A percentile compares a stretch with the other conserved stretches of the same genome.
Conservation (phyloP, 257 asterid species). For the Solanum clarkiae region DNA sequence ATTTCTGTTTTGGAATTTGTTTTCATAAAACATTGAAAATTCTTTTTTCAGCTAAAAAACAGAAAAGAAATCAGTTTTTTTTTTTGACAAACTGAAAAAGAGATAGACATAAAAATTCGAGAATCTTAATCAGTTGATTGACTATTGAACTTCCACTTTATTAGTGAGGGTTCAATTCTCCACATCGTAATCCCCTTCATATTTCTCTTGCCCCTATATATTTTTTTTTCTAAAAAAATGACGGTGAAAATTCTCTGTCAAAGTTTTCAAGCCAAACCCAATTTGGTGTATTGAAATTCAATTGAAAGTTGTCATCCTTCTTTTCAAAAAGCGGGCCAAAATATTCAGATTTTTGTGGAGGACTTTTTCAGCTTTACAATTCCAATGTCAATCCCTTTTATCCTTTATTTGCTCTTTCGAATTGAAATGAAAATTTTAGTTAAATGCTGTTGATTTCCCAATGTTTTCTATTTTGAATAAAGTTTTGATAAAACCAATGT, state of each 20-base stretch:
- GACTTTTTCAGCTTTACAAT: background rate
- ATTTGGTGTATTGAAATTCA: background rate
- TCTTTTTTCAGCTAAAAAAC: too few species aligned
- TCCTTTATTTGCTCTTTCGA: background rate
- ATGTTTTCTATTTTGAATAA: slow-evolving; percentile 1
- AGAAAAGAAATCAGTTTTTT: background rate
- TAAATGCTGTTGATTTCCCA: slow-evolving; percentile 11
- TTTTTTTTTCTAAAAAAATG: background rate
- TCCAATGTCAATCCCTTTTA: background rate
- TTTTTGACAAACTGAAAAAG: background rate
- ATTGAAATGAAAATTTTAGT: background rate
- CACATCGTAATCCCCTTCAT: too few species aligned
- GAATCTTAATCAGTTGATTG: too few species aligned
- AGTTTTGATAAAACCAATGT: slow-evolving; percentile 28
- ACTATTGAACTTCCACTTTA: too few species aligned
- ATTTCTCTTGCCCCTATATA: too few species aligned
- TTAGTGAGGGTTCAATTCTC: too few species aligned
- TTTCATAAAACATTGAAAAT: background rate
- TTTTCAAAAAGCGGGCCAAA: background rate
- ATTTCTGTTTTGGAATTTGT: background rate
- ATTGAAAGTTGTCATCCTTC: background rate
- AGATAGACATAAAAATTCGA: too few species aligned
- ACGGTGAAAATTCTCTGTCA: background rate
- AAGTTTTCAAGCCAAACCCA: background rate
- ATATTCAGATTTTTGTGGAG: background rate